These are phyloP conservation scores for Ustilago hordei DNA, from an alignment of 1,284 basidiomycete species.

Conservation along the genomic window DNA sequence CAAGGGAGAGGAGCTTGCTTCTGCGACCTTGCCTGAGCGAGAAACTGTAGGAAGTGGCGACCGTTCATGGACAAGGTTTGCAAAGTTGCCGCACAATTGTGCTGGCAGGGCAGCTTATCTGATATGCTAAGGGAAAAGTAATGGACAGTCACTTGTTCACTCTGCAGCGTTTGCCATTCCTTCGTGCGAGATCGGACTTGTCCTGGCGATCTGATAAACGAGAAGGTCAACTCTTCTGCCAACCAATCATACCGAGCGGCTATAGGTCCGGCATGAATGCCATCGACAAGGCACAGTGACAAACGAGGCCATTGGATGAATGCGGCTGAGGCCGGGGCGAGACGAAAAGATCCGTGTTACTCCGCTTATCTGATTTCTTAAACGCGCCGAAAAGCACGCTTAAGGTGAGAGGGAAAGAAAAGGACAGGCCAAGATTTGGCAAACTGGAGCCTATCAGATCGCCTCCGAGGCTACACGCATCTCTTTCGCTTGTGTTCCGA, in stretches of 20 bases:
- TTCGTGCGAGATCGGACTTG: neutral
- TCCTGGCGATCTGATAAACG: neutral
- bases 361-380: constrained; percentile 43
- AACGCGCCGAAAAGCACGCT: neutral
- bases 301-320: neutral
- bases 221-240: neutral
- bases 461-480: neutral
- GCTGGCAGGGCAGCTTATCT: neutral
- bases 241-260: too few relatives aligned
- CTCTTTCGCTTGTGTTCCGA: neutral
- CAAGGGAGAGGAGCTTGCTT: neutral
- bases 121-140: neutral
- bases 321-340: neutral
- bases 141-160: neutral
- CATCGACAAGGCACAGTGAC: neutral
- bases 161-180: neutral
- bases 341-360: constrained; percentile 26
- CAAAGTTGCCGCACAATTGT: neutral
- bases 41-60: neutral
- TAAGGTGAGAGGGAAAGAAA: neutral
- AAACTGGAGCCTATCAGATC: constrained; percentile 34
- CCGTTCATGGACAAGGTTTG: neutral
- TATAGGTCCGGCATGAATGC: too few relatives aligned
- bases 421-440: neutral
- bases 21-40: neutral